Base-by-base conservation (phyloP, 352 stramenopile species). In the Phytophthora sp. region DNA sequence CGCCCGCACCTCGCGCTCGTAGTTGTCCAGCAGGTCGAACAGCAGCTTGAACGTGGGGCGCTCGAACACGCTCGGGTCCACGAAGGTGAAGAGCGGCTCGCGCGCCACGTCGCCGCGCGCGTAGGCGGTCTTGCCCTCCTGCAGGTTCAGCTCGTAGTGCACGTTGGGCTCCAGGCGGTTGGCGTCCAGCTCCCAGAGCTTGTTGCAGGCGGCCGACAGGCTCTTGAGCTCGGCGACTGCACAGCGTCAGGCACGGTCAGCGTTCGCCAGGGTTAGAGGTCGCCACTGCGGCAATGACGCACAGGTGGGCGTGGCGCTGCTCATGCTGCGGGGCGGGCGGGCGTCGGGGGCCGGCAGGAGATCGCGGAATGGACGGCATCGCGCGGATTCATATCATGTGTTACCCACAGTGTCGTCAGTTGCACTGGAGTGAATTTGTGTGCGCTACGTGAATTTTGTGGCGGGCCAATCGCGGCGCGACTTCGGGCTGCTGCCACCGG, bases 131-230 rank as follows among this genome's bases (percentile, higher is more conserved):
- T 98, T 98, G 28, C 90, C 91, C 15, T 88, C 74, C 74, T 99
- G 95, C 11, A 99, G 76, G 66, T 98, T 94, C 44, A 99, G 92
- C 45, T 82, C 72, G 59, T 98, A 99, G 71, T 99, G 87, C 37
- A 90, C 77, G 51, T 88, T 80, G 0, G 95, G 91, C 46, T 86
- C 76, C 6, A 98, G 81, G 17, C 85, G 82, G 57, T 67, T 72
- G 23, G 34, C 24, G 80, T 99, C 96, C 17, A 98, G 81, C 49
- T 97, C 77, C 96, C 96, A 99, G 26, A 99, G 84, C 41, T 89
- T 83, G 67, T 97, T 84, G 71, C 86, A 93, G 4, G 91, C 83
- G 20, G 76, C 62, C 37, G 84, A 94, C 18, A 93, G 66, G 66
- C 75, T 88, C 72, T 66, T 76, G 52, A 72, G 61, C 68, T 96